Conservation (phyloP, 192 early-diverging fungal species). For the Linderina pennispora region DNA sequence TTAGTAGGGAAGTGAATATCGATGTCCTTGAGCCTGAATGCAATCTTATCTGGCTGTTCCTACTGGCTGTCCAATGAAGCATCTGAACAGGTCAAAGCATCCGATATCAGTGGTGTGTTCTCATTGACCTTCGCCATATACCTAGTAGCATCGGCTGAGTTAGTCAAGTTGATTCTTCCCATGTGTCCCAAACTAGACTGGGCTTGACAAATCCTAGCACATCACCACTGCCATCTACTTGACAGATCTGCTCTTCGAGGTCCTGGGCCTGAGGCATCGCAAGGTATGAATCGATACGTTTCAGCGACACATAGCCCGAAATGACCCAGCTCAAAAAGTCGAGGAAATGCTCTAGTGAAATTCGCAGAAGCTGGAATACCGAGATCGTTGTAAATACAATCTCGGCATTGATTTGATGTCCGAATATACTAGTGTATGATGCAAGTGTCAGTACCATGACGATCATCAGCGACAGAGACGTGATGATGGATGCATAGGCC, state of each 20-base stretch:
- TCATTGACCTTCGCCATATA: no score
- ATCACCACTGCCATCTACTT: background rate
- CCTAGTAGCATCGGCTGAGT: no score
- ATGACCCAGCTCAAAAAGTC: slow-evolving; percentile 47
- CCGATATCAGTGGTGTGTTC: slow-evolving; percentile 4
- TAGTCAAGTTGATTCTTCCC: no score
- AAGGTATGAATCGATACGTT: slow-evolving; percentile 61
- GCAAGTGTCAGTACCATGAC: slow-evolving; percentile 51
- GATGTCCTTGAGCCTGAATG: slow-evolving; percentile 56
- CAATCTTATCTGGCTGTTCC: slow-evolving; percentile 1
- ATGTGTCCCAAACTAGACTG: slow-evolving; percentile 17
- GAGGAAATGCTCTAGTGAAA: slow-evolving; percentile 52
- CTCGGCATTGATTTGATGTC: slow-evolving; percentile 48
- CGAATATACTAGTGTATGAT: slow-evolving; percentile 55
- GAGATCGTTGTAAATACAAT: slow-evolving; percentile 60
- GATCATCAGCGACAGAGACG: slow-evolving; percentile 48
- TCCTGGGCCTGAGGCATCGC: slow-evolving; percentile 54
- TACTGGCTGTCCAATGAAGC: no score
- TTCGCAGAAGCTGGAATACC: slow-evolving; percentile 53
- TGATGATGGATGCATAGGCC: slow-evolving; percentile 36
- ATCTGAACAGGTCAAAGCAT: background rate
- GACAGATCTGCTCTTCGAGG: slow-evolving; percentile 12
- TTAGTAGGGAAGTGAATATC: slow-evolving; percentile 57
- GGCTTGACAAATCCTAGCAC: background rate
- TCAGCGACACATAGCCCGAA: slow-evolving; percentile 50